Evolutionary conservation across 495 filamentous ascomycete genomes (phyloP).

Genomic region (Pseudoneurospora amorphoporcata): DNA sequence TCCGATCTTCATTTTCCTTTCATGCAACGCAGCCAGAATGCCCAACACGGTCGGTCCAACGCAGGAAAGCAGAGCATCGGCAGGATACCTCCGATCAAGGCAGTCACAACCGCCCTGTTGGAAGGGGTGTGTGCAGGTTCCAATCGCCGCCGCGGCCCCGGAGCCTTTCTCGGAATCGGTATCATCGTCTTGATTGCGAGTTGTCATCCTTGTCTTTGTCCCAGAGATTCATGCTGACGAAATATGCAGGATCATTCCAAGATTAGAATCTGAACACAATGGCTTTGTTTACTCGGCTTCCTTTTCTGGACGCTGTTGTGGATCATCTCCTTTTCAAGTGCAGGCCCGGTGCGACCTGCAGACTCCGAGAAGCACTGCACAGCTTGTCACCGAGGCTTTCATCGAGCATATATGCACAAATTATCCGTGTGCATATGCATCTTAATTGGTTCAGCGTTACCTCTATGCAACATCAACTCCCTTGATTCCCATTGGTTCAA

Average conservation of each 20-base stretch:
- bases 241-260: neutral
- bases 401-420: neutral
- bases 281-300: neutral
- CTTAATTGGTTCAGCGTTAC: neutral
- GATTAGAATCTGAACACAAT: neutral
- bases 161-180: neutral
- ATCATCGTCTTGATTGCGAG: neutral
- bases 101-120: neutral
- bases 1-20: neutral
- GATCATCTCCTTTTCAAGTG: neutral
- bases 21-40: neutral
- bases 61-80: too few relatives aligned
- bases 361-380: neutral
- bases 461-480: too few relatives aligned
- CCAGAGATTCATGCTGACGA: neutral
- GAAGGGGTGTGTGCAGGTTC: neutral
- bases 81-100: neutral
- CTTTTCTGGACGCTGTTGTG: neutral
- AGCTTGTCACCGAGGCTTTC: too few relatives aligned
- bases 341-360: neutral
- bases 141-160: neutral
- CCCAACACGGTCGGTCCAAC: neutral
- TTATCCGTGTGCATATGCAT: neutral
- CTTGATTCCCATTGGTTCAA: neutral
- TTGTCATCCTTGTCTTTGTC: neutral